Percentiles rank a stretch among this genome's conserved stretches.
These are phyloP conservation scores for Pythium pyrilobum DNA, from an alignment of 352 stramenopile genomes.

Conservation along the genomic window DNA sequence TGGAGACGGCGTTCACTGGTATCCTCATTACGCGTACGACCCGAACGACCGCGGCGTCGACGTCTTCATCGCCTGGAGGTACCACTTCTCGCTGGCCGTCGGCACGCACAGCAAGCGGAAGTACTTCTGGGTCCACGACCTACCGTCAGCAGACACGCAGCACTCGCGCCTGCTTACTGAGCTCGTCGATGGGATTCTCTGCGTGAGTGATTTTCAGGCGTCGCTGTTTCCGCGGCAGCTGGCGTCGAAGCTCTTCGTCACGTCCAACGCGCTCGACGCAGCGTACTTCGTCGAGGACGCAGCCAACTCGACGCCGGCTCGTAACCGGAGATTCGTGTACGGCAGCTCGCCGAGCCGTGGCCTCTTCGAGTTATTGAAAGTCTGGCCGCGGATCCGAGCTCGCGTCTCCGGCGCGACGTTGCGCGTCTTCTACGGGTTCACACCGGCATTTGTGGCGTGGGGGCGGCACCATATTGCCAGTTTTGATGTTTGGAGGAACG, in stretches of 20 bases:
- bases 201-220: slow-evolving; percentile 75
- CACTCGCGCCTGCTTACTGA: slow-evolving; percentile 29
- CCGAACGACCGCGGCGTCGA: slow-evolving; percentile 48
- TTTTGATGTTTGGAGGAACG: slow-evolving; percentile 58
- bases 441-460: slow-evolving; percentile 66
- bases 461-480: slow-evolving; percentile 28
- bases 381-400: slow-evolving; percentile 68
- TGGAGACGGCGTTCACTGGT: slow-evolving; percentile 53
- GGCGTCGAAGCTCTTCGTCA: slow-evolving; percentile 45
- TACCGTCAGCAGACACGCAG: slow-evolving; percentile 32
- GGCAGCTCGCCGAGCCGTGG: slow-evolving; percentile 80
- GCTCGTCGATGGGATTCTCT: slow-evolving; percentile 66
- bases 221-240: slow-evolving; percentile 39
- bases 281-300: slow-evolving; percentile 47
- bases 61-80: slow-evolving; percentile 90
- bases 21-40: slow-evolving; percentile 70
- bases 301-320: background rate
- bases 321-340: slow-evolving; percentile 83
- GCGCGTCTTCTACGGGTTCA: slow-evolving; percentile 89
- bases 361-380: slow-evolving; percentile 50
- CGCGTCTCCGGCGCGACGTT: slow-evolving; percentile 54
- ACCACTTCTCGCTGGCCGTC: slow-evolving; percentile 76
- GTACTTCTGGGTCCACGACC: slow-evolving; percentile 86
- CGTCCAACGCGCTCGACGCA: slow-evolving; percentile 72
- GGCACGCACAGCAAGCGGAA: slow-evolving; percentile 25